Conservation (phyloP, 2,329 filamentous ascomycete species). For the Ilyonectria sp. region DNA sequence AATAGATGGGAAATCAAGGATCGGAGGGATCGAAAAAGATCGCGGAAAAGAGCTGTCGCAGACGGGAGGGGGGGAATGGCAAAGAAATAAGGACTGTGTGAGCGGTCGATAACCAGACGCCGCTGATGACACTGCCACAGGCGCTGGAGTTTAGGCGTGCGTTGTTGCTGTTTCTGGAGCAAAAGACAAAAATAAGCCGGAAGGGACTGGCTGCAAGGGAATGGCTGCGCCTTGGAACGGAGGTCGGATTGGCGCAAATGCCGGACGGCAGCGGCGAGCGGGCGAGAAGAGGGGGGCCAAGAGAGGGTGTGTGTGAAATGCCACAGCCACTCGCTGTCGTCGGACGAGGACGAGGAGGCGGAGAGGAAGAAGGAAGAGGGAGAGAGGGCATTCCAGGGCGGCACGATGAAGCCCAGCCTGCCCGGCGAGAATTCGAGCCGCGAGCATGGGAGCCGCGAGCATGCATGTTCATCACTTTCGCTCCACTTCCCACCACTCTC, state of each 20-base stretch:
- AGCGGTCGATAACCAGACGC: conserved; percentile 32
- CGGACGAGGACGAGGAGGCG: conserved; percentile 13
- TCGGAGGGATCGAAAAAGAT: not conserved
- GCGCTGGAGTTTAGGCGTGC: not conserved
- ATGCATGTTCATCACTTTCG: conserved; percentile 6
- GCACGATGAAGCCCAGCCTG: not conserved
- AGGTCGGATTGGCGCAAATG: conserved; percentile 6
- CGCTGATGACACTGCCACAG: conserved; percentile 26
- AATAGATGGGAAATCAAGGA: not conserved
- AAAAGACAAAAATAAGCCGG: conserved; percentile 9
- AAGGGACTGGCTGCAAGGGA: conserved; percentile 1
- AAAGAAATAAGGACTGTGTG: conserved; percentile 2
- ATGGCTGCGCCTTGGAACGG: conserved; percentile 18
- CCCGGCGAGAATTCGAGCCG: conserved; percentile 8
- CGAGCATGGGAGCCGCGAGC: not conserved
- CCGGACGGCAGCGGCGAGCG: not conserved
- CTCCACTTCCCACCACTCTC: conserved; percentile 24
- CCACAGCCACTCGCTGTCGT: conserved; percentile 14
- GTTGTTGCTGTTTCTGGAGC: conserved; percentile 15
- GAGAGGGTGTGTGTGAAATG: conserved; percentile 15
- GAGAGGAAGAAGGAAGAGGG: not conserved
- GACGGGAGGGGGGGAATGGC: not conserved
- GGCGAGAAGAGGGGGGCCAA: conserved; percentile 12
- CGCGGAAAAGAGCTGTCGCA: not conserved
- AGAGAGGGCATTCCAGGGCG: conserved; percentile 9